Conservation (phyloP, 768 basidiomycete genomes). For the Paxillus involutus region DNA sequence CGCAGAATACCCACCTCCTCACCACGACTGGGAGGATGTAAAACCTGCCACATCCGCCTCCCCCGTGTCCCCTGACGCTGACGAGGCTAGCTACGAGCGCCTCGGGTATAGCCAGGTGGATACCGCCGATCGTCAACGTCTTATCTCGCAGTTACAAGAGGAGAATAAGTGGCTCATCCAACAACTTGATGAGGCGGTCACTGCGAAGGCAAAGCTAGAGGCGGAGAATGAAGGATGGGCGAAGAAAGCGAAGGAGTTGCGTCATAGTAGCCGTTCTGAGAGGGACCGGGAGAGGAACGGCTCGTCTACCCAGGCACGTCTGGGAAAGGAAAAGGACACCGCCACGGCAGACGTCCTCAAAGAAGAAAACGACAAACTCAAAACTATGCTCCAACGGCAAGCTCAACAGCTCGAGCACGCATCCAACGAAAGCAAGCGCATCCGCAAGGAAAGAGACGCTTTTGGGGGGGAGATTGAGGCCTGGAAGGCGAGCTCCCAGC, state of each 20-base stretch:
- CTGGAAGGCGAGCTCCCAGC: conserved; percentile 16
- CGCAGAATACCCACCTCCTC: conserved; percentile 8
- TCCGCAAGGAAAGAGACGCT: conserved; percentile 13
- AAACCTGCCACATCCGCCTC: conserved; percentile 9
- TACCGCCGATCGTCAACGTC: neutral
- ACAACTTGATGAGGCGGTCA: neutral
- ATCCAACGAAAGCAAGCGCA: conserved; percentile 12
- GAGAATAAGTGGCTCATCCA: neutral
- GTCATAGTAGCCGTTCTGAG: neutral
- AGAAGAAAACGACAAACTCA: conserved; percentile 26
- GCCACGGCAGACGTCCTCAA: conserved; percentile 8
- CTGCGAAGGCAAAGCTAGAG: neutral
- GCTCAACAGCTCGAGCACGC: conserved; percentile 9
- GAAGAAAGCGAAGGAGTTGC: conserved; percentile 16
- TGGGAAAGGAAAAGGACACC: conserved; percentile 12
- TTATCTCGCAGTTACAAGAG: neutral
- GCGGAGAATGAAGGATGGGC: neutral
- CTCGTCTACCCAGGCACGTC: conserved; percentile 8
- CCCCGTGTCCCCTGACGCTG: conserved; percentile 13
- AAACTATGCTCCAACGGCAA: conserved; percentile 18
- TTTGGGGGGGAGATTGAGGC: conserved; percentile 13
- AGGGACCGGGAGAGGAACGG: neutral
- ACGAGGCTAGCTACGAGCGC: conserved; percentile 19
- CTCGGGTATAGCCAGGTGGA: conserved; percentile 24
- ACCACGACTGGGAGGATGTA: conserved; percentile 25